Evolutionary conservation across 2,329 filamentous ascomycete species (phyloP).

Genomic region (Fusarium bactridioides): DNA sequence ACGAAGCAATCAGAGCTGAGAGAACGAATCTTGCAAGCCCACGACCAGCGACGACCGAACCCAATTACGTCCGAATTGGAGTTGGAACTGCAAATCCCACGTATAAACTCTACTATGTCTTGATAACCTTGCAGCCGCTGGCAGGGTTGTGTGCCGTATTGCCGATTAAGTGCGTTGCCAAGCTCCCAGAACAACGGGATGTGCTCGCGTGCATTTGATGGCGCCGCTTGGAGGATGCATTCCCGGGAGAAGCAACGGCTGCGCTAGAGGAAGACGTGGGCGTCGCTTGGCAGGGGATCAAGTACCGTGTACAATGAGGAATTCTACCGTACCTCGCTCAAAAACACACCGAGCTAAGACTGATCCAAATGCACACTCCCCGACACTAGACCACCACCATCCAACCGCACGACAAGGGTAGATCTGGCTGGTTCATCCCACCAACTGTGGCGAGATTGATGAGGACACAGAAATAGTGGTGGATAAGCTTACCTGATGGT

Average conservation of each 20-base stretch:
- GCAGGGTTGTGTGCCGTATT: conserved; percentile 31
- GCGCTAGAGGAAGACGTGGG: neutral
- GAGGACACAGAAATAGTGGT: neutral
- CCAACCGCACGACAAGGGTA: conserved; percentile 22
- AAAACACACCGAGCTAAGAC: neutral
- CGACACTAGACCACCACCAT: conserved; percentile 21
- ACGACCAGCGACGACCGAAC: conserved; percentile 7
- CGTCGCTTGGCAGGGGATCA: conserved; percentile 11
- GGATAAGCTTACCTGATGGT: conserved; percentile 3
- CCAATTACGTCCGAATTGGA: conserved; percentile 2
- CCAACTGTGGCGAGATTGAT: neutral
- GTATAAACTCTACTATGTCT: conserved; percentile 4
- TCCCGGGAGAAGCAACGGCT: conserved; percentile 25
- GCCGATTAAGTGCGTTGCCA: conserved; percentile 39
- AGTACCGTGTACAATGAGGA: conserved; percentile 18
- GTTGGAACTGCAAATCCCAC: conserved; percentile 23
- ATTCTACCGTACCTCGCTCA: neutral
- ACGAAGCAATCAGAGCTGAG: neutral
- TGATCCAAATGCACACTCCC: conserved; percentile 29
- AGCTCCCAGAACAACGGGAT: conserved; percentile 20
- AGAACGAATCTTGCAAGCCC: conserved; percentile 3
- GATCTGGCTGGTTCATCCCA: conserved; percentile 25
- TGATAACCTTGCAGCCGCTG: neutral
- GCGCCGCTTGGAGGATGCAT: conserved; percentile 30
- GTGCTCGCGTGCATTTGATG: conserved; percentile 24